A percentile compares a stretch with the other conserved stretches of the same genome.
phyloP scores from a whole-genome alignment of 1,139 yeast genomes.

The Candida gigantensis region DNA sequence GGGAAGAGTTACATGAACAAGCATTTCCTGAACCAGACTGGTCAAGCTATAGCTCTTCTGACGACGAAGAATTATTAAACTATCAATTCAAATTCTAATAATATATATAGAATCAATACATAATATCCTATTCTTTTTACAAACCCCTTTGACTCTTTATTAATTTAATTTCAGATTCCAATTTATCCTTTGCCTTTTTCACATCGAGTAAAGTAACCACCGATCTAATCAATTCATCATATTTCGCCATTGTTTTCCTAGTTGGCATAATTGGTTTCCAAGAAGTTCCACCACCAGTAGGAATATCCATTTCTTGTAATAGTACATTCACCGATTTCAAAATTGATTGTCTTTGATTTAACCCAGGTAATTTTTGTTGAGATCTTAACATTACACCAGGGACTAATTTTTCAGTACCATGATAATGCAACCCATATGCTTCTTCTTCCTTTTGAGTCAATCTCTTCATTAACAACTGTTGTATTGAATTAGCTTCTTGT shows the following conservation, averaged over 20 bases:
- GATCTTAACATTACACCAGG: constrained; percentile 85
- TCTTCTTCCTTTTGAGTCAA: constrained; percentile 79
- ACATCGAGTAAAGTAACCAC: constrained; percentile 78
- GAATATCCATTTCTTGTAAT: constrained; percentile 74
- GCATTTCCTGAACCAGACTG: too few species aligned
- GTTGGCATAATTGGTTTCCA: constrained; percentile 89
- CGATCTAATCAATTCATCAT: constrained; percentile 73
- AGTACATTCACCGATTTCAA: constrained; percentile 75
- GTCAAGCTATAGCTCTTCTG: too few species aligned
- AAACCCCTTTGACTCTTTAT: constrained; percentile 51
- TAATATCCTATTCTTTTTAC: constrained; percentile 21
- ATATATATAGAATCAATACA: background rate
- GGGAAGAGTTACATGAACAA: too few species aligned
- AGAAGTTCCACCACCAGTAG: constrained; percentile 56
- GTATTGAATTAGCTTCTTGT: constrained; percentile 41
- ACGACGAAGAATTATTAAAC: constrained; percentile 1
- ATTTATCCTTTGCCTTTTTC: constrained; percentile 83
- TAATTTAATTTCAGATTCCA: constrained; percentile 75
- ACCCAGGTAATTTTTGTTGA: constrained; percentile 48
- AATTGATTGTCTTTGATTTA: constrained; percentile 56
- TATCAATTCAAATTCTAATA: constrained; percentile 5
- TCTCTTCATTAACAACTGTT: constrained; percentile 51
- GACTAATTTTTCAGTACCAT: constrained; percentile 67
- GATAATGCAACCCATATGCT: constrained; percentile 82
- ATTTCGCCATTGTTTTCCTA: constrained; percentile 71